phyloP scores from a whole-genome alignment of 1,139 yeast genomes.

The Debaryomyces coudertii region DNA sequence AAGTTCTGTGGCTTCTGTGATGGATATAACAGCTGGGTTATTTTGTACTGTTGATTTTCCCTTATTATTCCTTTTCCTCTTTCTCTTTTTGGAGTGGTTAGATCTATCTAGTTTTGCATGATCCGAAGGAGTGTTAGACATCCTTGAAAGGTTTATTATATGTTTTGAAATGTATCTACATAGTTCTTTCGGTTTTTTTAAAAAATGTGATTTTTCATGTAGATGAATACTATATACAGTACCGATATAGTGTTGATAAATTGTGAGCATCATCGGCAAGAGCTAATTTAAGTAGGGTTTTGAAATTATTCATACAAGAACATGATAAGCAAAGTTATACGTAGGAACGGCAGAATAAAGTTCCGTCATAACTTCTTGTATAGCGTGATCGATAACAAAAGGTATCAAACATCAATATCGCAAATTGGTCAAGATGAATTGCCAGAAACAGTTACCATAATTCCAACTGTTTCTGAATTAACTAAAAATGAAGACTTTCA shows the following conservation, averaged over 20 bases:
- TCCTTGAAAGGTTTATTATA: not conserved
- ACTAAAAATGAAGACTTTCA: conserved; percentile 27
- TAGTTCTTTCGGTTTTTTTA: not conserved
- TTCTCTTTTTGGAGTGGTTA: conserved; percentile 17
- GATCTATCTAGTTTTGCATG: conserved; percentile 1
- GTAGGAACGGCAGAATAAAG: not conserved
- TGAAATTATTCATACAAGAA: not conserved
- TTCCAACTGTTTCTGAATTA: conserved; percentile 40
- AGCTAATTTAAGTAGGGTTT: not conserved
- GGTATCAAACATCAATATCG: conserved; percentile 2
- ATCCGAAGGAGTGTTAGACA: conserved; percentile 12
- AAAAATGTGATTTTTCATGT: conserved; percentile 1
- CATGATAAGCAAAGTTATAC: not conserved
- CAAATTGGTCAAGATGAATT: not conserved
- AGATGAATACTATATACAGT: conserved; percentile 5
- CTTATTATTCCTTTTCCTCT: conserved; percentile 26
- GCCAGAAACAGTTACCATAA: conserved; percentile 36
- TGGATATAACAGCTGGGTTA: not conserved
- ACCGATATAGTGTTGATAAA: not conserved
- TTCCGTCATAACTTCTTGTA: not conserved
- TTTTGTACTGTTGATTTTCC: conserved; percentile 9
- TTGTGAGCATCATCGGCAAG: not conserved
- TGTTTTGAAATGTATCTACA: not conserved
- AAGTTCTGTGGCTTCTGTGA: not conserved
- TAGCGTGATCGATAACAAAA: not conserved